Evolutionary conservation across 192 early-diverging fungal species (phyloP).

Genomic region (Rhizoclosmatium sp.): DNA sequence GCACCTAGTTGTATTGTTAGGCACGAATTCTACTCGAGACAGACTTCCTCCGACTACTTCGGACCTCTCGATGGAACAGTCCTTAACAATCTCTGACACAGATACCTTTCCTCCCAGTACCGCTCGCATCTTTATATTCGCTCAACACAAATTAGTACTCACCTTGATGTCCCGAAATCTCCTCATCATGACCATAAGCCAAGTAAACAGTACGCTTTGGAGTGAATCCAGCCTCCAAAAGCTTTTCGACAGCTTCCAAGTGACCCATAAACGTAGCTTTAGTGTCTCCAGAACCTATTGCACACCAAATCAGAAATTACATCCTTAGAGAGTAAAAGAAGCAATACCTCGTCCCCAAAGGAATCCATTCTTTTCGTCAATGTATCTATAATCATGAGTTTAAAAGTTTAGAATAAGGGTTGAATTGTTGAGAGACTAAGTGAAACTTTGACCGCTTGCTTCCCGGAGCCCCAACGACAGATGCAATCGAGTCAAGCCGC

Average conservation of each 20-base stretch:
- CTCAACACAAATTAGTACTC: too few relatives aligned
- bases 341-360: constrained; percentile 42
- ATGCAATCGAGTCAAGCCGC: too few relatives aligned
- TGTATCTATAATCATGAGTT: background rate
- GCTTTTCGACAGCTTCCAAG: constrained; percentile 43
- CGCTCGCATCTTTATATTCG: too few relatives aligned
- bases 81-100: too few relatives aligned
- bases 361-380: constrained; percentile 22
- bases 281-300: constrained; percentile 37
- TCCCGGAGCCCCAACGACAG: too few relatives aligned
- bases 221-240: constrained; percentile 34
- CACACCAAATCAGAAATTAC: background rate
- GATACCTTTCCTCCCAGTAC: too few relatives aligned
- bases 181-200: constrained; percentile 55
- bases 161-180: constrained; percentile 44
- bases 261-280: constrained; percentile 23
- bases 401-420: too few relatives aligned
- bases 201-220: constrained; percentile 39
- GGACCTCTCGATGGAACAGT: too few relatives aligned
- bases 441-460: too few relatives aligned
- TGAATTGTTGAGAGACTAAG: too few relatives aligned
- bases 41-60: too few relatives aligned
- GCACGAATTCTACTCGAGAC: too few relatives aligned
- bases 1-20: background rate
- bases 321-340: constrained; percentile 8